Conservation (phyloP, 768 basidiomycete genomes). For the Xanthoconium stramineum region DNA sequence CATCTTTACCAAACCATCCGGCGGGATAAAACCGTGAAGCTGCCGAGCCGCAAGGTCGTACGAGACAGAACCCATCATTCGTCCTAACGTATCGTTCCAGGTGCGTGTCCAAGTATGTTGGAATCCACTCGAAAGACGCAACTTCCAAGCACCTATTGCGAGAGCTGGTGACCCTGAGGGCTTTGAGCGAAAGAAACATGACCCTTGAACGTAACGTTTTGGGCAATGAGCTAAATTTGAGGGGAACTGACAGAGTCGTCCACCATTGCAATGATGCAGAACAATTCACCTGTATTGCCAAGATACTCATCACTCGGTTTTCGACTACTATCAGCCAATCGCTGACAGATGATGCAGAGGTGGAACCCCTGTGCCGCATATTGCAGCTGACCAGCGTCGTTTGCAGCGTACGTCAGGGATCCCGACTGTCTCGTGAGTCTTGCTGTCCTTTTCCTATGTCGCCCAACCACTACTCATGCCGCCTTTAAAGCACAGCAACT, state of each 20-base stretch:
- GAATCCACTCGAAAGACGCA: conserved; percentile 56
- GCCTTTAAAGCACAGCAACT: conserved; percentile 35
- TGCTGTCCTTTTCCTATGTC: background rate
- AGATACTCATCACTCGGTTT: conserved; percentile 48
- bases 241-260: conserved; percentile 57
- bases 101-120: conserved; percentile 65
- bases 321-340: conserved; percentile 8
- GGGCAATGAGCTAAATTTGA: conserved; percentile 49
- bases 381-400: conserved; percentile 56
- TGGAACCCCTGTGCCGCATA: conserved; percentile 47
- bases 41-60: conserved; percentile 48
- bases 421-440: conserved; percentile 57
- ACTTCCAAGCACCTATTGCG: conserved; percentile 60
- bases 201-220: conserved; percentile 50
- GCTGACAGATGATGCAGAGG: conserved; percentile 4
- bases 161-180: conserved; percentile 37
- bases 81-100: conserved; percentile 68
- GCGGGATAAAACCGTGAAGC: conserved; percentile 42
- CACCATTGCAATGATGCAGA: conserved; percentile 78
- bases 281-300: conserved; percentile 56
- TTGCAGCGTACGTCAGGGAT: conserved; percentile 67
- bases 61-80: conserved; percentile 53
- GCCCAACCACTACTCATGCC: background rate
- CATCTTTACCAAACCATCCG: conserved; percentile 11
- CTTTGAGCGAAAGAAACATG: conserved; percentile 54